Base-by-base conservation (phyloP, 257 asterid genomes). In the Striga asiatica region DNA sequence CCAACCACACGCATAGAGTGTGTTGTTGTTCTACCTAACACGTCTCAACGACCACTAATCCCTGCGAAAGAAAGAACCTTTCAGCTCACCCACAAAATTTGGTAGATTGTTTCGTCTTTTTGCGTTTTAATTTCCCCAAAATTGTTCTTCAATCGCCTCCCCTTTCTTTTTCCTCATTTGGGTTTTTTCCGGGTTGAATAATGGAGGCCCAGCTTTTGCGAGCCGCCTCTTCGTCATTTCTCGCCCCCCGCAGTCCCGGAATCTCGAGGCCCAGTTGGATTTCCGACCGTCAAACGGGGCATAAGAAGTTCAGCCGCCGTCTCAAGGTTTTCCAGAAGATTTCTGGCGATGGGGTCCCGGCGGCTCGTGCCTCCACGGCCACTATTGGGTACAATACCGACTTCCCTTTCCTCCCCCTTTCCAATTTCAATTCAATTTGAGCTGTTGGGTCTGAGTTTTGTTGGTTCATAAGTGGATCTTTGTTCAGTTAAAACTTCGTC, bases 201-300 rank as follows among this genome's bases (percentile, higher is more conserved):
- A 83, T 86, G 95, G 95, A 78, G 65, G 67, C 78, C 24, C 69
- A 70, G 68, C 53, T 83, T 39, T 68, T 77, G 62, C 54, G 67
- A 47, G 54, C 81, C 52, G 47, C 72, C 12, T 67, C 83, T 20
- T 50, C 75, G 8, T 8, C 85, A 18, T 20, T 61, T 3, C 20
- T 48, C 32, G 51, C 22, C 56, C 61, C 72, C 18, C 13, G 48
- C 50, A 14, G 12, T 32, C 25, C 66, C 50, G 56, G 73, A 43
- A 47, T 61, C 47, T 54, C 71, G 8, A 71, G 63, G 49, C 60
- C 70, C 56, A 21, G 14, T 12, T 7, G 65, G 50, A 37, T 18
- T 49, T 64, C 57, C 14, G 21, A 66, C 43, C 43, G 1, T 9
- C 70, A 22, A 11, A 58, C n/a, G 13, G 56, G 64, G 72, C 65